Conservation (phyloP, 2,329 filamentous ascomycete species). For the Colletotrichum aenigma region DNA sequence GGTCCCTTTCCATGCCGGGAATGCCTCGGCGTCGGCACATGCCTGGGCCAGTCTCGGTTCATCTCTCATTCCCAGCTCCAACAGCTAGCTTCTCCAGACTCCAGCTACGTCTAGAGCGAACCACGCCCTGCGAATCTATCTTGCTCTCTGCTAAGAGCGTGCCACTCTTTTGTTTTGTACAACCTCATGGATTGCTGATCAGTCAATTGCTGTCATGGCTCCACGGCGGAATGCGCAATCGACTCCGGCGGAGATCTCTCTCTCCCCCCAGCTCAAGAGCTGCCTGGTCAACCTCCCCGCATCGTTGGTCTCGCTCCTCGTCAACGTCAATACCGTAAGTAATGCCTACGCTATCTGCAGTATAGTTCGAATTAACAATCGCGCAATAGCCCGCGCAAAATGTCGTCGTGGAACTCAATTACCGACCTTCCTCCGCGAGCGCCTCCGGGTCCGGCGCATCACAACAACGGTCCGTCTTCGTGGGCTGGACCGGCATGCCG, state of each 20-base stretch:
- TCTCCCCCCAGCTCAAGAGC: slow-evolving; percentile 88
- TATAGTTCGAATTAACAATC: not conserved
- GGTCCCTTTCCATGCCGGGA: slow-evolving; percentile 7
- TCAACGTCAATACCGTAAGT: slow-evolving; percentile 88
- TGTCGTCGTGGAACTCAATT: slow-evolving; percentile 91
- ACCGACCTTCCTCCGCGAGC: slow-evolving; percentile 56
- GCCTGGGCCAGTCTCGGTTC: slow-evolving; percentile 20
- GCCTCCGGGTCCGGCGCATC: slow-evolving; percentile 49
- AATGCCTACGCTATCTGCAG: not conserved
- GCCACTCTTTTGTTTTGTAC: not conserved
- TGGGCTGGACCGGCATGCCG: slow-evolving; percentile 98
- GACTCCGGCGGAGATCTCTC: slow-evolving; percentile 80
- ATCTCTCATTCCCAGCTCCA: slow-evolving; percentile 5
- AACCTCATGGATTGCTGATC: not conserved
- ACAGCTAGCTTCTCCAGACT: not conserved
- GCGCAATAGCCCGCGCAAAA: slow-evolving; percentile 80
- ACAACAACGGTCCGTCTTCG: slow-evolving; percentile 74
- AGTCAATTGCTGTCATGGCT: slow-evolving; percentile 40
- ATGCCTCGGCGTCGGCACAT: slow-evolving; percentile 34
- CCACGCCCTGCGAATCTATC: not conserved
- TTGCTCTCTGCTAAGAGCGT: not conserved
- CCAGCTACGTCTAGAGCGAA: not conserved
- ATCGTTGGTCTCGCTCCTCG: slow-evolving; percentile 80
- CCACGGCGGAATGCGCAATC: slow-evolving; percentile 62
- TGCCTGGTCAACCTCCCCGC: slow-evolving; percentile 93